A percentile compares a stretch with the other conserved stretches of the same genome.
Conservation (phyloP, 2,329 filamentous ascomycete species). For the Fusarium nodosum region DNA sequence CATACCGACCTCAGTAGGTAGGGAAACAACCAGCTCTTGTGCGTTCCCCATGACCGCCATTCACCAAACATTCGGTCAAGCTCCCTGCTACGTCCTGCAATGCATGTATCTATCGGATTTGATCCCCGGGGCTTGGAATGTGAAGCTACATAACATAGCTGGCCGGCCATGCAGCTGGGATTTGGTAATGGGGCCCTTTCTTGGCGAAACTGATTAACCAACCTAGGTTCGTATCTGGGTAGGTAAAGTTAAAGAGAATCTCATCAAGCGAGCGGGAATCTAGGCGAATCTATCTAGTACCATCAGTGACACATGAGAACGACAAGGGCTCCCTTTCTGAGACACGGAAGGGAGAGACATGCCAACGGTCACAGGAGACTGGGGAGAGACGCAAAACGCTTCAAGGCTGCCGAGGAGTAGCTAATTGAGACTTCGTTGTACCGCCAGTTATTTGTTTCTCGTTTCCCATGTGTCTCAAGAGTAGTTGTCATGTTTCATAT, state of each 20-base stretch:
- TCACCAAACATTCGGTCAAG: conserved; percentile 22
- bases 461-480: conserved; percentile 31
- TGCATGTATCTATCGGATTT: conserved; percentile 21
- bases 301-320: conserved; percentile 7
- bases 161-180: conserved; percentile 22
- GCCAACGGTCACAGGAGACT: conserved; percentile 24
- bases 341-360: conserved; percentile 43
- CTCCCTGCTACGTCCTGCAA: conserved; percentile 23
- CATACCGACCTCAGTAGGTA: not conserved
- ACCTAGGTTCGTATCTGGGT: not conserved
- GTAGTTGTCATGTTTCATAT: conserved; percentile 27
- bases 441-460: conserved; percentile 5
- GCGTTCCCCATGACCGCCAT: conserved; percentile 24
- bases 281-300: conserved; percentile 36
- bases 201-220: conserved; percentile 9
- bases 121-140: conserved; percentile 40
- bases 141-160: conserved; percentile 20
- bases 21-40: not conserved
- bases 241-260: conserved; percentile 22
- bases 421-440: not conserved
- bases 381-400: conserved; percentile 7
- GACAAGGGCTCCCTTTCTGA: conserved; percentile 19
- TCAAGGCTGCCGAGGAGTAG: conserved; percentile 2
- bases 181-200: conserved; percentile 8
- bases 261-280: conserved; percentile 33